A percentile compares a stretch with the other conserved stretches of the same genome.
phyloP scores from a whole-genome alignment of 352 stramenopile genomes.

The Phytophthora capsici region DNA sequence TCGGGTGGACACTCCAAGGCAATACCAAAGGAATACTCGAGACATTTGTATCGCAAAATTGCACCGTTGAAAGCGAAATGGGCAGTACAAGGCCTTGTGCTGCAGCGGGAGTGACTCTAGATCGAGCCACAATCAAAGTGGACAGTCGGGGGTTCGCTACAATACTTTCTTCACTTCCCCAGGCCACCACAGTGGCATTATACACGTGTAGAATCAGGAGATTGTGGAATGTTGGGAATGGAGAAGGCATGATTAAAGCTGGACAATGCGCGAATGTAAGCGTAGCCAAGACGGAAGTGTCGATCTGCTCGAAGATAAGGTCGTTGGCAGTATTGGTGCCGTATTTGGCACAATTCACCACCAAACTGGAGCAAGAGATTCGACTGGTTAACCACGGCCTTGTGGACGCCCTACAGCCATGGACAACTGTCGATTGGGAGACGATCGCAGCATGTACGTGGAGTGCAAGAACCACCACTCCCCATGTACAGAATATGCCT shows the following conservation, averaged over 20 bases:
- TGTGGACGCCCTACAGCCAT: not conserved
- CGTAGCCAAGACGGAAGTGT: not conserved
- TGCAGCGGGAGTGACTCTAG: not conserved
- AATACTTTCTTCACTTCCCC: not conserved
- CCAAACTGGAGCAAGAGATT: slow-evolving; percentile 10
- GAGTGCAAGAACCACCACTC: not conserved
- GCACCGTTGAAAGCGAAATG: not conserved
- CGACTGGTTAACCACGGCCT: not conserved
- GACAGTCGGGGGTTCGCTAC: not conserved
- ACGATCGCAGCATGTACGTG: not conserved
- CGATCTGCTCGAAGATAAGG: not conserved
- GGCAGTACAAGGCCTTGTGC: not conserved
- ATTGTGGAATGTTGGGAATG: slow-evolving; percentile 4
- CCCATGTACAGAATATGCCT: not conserved
- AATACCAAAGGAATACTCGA: not conserved
- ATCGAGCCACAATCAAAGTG: not conserved
- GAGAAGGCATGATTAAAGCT: slow-evolving; percentile 7
- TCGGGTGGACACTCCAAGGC: slow-evolving; percentile 1
- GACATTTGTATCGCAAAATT: slow-evolving; percentile 13
- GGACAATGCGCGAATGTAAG: slow-evolving; percentile 7
- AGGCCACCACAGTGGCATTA: slow-evolving; percentile 17
- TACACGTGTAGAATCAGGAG: slow-evolving; percentile 15
- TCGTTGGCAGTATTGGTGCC: not conserved
- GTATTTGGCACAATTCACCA: slow-evolving; percentile 3
- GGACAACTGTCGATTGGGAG: not conserved